These are phyloP conservation scores for Nigrospora sphaerica DNA, from an alignment of 2,329 filamentous ascomycete species.

Conservation along the genomic window DNA sequence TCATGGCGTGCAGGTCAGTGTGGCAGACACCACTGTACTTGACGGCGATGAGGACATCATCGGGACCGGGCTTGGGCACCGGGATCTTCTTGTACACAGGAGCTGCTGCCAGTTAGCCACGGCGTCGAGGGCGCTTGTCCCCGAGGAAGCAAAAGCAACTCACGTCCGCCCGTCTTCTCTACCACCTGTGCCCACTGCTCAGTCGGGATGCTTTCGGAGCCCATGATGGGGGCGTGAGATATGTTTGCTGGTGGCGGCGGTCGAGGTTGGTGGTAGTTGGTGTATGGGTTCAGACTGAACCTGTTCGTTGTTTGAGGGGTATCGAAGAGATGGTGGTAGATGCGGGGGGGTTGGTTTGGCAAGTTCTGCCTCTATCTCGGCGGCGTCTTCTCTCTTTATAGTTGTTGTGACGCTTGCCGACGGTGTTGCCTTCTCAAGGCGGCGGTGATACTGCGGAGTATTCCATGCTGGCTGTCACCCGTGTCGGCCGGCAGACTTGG, in stretches of 20 bases:
- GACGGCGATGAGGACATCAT: constrained; percentile 88
- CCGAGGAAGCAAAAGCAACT: constrained; percentile 24
- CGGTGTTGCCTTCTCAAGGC: too few species aligned
- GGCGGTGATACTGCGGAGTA: too few species aligned
- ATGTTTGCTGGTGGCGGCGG: not conserved
- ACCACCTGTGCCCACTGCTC: constrained; percentile 91
- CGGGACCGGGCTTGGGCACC: constrained; percentile 72
- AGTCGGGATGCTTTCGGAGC: constrained; percentile 54
- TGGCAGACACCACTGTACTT: constrained; percentile 89
- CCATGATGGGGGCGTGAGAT: constrained; percentile 24
- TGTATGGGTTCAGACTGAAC: too few species aligned
- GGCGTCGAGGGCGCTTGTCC: not conserved
- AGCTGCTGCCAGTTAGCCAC: constrained; percentile 28
- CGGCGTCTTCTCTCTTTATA: too few species aligned
- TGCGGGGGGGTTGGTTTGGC: too few species aligned
- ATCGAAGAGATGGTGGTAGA: too few species aligned
- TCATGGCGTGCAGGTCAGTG: constrained; percentile 73
- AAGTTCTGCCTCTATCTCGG: too few species aligned
- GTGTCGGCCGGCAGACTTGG: too few species aligned
- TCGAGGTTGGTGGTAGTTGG: too few species aligned
- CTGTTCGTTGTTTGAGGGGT: too few species aligned
- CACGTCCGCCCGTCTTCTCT: constrained; percentile 69
- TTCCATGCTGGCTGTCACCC: too few species aligned
- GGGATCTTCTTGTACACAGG: constrained; percentile 74
- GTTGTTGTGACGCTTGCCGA: too few species aligned